These are phyloP conservation scores for Dryadomyces quercus-mongolicae DNA, from an alignment of 2,329 filamentous ascomycete species.

Conservation along the genomic window DNA sequence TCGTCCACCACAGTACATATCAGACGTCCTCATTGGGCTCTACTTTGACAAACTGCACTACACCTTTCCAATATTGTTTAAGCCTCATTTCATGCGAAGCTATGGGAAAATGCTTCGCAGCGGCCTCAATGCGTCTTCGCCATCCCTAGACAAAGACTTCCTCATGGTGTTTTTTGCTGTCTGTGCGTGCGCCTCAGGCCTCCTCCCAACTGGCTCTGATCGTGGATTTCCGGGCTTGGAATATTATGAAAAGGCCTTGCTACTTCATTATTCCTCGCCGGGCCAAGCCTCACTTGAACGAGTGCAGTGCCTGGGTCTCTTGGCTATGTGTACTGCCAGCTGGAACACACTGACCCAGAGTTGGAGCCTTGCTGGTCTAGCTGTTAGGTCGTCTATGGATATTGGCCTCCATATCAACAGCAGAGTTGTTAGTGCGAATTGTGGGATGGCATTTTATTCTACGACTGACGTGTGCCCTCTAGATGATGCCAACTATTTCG, in stretches of 20 bases:
- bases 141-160: conserved; percentile 12
- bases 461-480: background rate
- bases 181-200: conserved; percentile 18
- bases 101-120: conserved; percentile 11
- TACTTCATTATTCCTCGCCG: conserved; percentile 15
- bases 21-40: conserved; percentile 16
- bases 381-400: conserved; percentile 17
- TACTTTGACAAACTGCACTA: conserved; percentile 19
- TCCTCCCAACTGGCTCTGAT: conserved; percentile 11
- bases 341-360: conserved; percentile 20
- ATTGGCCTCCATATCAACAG: conserved; percentile 17
- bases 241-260: conserved; percentile 15
- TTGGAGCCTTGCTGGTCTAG: conserved; percentile 17
- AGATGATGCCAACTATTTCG: background rate
- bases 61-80: conserved; percentile 17
- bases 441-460: no score
- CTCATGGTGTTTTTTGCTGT: conserved; percentile 19
- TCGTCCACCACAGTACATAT: conserved; percentile 17
- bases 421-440: conserved; percentile 7
- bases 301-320: conserved; percentile 18
- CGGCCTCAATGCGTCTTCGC: background rate
- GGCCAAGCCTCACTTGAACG: conserved; percentile 17
- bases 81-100: conserved; percentile 16
- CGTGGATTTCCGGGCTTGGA: conserved; percentile 12
- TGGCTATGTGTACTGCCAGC: conserved; percentile 18